A percentile compares a stretch with the other conserved stretches of the same genome.
Conservation (phyloP, 257 asterid genomes). For the Solanum etuberosum region DNA sequence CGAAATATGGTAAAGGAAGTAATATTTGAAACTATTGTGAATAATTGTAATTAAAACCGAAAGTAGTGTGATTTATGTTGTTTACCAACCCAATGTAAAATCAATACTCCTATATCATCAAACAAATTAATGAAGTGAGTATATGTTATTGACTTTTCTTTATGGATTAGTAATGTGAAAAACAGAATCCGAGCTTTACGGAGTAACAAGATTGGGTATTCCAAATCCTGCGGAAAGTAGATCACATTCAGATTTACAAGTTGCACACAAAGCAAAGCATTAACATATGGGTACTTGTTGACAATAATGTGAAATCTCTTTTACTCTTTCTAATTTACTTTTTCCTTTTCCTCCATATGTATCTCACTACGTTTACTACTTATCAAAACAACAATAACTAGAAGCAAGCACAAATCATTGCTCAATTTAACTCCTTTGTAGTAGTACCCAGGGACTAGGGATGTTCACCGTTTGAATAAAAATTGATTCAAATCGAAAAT, state of each 20-base stretch:
- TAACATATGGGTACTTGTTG: background rate
- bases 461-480: no score
- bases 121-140: background rate
- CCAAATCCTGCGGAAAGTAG: background rate
- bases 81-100: no score
- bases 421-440: background rate
- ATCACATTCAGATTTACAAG: background rate
- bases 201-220: background rate
- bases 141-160: background rate
- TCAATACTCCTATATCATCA: no score
- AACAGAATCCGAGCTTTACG: background rate
- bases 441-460: no score
- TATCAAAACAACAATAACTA: background rate
- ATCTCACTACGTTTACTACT: background rate
- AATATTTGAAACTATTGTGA: no score
- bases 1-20: no score
- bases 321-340: background rate
- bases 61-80: no score
- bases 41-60: no score
- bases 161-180: background rate
- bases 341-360: background rate
- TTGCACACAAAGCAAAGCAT: background rate
- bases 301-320: background rate
- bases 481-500: no score
- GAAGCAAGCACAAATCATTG: background rate